These are phyloP conservation scores for Candida endomychidarum DNA, from an alignment of 805 yeast genomes.

Conservation along the genomic window DNA sequence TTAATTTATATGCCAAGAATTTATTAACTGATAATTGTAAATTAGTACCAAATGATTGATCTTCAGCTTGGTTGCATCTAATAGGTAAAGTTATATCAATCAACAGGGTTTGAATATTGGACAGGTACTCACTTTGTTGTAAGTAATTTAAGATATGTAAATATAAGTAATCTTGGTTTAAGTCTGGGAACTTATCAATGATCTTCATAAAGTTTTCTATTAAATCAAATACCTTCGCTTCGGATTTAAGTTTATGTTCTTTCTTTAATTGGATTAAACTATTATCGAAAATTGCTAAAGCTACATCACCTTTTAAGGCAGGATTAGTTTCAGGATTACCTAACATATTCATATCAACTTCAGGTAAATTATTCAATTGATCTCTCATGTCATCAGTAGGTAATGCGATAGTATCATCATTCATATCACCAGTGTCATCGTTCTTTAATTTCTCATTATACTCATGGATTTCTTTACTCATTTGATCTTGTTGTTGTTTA, in stretches of 20 bases:
- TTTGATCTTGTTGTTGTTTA: constrained; percentile 57
- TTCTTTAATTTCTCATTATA: constrained; percentile 30
- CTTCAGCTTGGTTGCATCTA: constrained; percentile 46
- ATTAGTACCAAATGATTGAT: constrained; percentile 51
- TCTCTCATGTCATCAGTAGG: constrained; percentile 60
- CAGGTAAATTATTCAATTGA: constrained; percentile 74
- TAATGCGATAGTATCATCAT: constrained; percentile 42
- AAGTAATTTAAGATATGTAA: constrained; percentile 62
- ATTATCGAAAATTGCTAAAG: constrained; percentile 40
- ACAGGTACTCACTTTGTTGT: constrained; percentile 34
- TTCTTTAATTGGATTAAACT: constrained; percentile 21
- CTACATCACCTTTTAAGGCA: constrained; percentile 59
- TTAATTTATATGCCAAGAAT: constrained; percentile 59
- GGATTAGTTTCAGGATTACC: constrained; percentile 82
- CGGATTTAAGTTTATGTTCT: constrained; percentile 12
- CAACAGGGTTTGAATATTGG: constrained; percentile 41
- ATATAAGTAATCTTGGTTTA: constrained; percentile 67
- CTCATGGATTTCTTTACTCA: constrained; percentile 43
- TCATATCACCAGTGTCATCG: constrained; percentile 24
- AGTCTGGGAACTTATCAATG: constrained; percentile 67
- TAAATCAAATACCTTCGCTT: constrained; percentile 37
- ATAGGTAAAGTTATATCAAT: constrained; percentile 68
- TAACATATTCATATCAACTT: constrained; percentile 78
- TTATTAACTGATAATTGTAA: constrained; percentile 72
- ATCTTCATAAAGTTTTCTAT: constrained; percentile 47